Conservation (phyloP, 192 early-diverging fungal genomes). For the Lobosporangium transversale region DNA sequence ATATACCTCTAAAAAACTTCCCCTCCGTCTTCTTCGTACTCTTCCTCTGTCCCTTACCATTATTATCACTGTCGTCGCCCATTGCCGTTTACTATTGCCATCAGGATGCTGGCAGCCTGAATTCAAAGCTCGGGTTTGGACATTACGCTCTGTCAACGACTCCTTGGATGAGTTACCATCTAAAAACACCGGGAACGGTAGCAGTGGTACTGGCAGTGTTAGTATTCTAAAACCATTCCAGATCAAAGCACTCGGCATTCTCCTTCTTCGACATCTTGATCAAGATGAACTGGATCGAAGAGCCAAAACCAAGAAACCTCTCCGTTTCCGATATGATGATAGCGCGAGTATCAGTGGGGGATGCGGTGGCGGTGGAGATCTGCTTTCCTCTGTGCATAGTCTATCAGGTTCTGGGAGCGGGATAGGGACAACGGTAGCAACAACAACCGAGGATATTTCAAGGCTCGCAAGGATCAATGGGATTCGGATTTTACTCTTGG, state of each 20-base stretch:
- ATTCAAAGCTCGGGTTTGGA: not conserved
- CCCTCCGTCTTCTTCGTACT: no score
- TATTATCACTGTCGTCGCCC: not conserved
- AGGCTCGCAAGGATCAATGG: constrained; percentile 33
- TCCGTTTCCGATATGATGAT: constrained; percentile 17
- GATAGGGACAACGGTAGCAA: not conserved
- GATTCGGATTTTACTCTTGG: constrained; percentile 25
- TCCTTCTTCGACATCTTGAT: constrained; percentile 44
- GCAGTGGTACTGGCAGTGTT: no score
- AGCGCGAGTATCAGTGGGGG: not conserved
- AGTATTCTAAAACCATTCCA: no score
- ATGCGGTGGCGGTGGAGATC: no score
- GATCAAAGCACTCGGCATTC: constrained; percentile 26
- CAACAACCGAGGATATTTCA: constrained; percentile 12
- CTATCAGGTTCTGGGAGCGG: no score
- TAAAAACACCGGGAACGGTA: no score
- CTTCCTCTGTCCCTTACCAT: not conserved
- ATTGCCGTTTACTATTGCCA: no score
- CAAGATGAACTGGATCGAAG: constrained; percentile 41
- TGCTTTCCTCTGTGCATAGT: no score
- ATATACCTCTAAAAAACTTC: not conserved
- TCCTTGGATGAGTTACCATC: no score
- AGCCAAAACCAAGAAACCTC: constrained; percentile 38
- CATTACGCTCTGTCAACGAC: no score
- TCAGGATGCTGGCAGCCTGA: constrained; percentile 28